phyloP scores from a whole-genome alignment of 139 green algal genomes.

The Chlorella sorokiniana region DNA sequence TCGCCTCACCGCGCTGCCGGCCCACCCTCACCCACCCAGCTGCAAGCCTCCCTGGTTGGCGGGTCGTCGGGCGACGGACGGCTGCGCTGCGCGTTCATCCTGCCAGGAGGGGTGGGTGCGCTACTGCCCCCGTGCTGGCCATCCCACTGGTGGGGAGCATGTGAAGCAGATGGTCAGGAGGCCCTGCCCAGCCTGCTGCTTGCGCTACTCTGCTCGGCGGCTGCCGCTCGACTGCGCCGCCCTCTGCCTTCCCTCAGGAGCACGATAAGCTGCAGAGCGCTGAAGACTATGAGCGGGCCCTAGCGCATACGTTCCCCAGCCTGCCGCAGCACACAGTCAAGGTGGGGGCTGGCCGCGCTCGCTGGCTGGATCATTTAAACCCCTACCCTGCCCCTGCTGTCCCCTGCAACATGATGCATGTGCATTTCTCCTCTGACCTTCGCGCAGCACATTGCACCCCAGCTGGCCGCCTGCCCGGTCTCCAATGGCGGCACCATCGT shows the following conservation, averaged over 20 bases:
- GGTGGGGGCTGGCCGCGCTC: too few species aligned
- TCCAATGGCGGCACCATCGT: slow-evolving; percentile 17
- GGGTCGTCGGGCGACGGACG: background rate
- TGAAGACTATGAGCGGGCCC: slow-evolving; percentile 53
- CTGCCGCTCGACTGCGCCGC: too few species aligned
- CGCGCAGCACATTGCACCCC: background rate
- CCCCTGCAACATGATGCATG: background rate
- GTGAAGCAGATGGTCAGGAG: too few species aligned
- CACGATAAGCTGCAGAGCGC: slow-evolving; percentile 35
- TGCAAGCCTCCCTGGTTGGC: slow-evolving; percentile 20
- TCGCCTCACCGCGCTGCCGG: too few species aligned
- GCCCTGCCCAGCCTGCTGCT: background rate
- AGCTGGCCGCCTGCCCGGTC: background rate
- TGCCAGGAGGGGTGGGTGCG: slow-evolving; percentile 9
- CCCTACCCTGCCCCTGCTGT: too few species aligned
- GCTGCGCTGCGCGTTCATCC: slow-evolving; percentile 33
- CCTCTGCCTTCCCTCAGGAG: background rate
- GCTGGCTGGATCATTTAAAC: too few species aligned
- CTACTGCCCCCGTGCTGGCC: background rate
- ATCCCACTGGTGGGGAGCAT: too few species aligned
- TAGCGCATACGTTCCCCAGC: slow-evolving; percentile 42
- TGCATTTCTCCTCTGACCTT: background rate
- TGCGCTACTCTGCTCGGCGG: too few species aligned
- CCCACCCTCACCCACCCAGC: background rate
- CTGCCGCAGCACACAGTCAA: slow-evolving; percentile 48